Conservation (phyloP, 495 filamentous ascomycete species). For the Apiosordaria backusii region DNA sequence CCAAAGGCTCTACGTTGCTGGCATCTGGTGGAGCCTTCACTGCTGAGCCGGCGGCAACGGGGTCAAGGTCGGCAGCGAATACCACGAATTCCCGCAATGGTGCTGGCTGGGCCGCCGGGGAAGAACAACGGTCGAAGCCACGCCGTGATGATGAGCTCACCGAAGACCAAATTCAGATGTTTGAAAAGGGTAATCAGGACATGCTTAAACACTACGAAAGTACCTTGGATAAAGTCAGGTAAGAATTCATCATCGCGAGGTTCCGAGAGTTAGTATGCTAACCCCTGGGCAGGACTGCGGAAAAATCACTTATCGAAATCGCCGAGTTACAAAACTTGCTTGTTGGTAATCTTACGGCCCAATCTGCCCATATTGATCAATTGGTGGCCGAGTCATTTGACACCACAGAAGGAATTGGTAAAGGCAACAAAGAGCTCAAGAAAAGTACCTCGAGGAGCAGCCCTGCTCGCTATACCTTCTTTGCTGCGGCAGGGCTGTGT, state of each 20-base stretch:
- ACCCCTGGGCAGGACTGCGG: conserved; percentile 63
- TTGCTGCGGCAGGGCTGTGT: conserved; percentile 77
- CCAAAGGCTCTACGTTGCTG: conserved; percentile 29
- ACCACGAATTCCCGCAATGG: not conserved
- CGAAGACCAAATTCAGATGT: conserved; percentile 83
- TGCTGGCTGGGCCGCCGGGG: conserved; percentile 14
- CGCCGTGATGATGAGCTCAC: conserved; percentile 62
- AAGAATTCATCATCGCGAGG: conserved; percentile 11
- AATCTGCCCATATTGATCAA: conserved; percentile 82
- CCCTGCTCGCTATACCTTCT: conserved; percentile 86
- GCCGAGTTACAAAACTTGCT: conserved; percentile 87
- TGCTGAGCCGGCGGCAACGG: not conserved
- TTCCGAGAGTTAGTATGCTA: not conserved
- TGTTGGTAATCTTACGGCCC: conserved; percentile 74
- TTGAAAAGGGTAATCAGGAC: conserved; percentile 87
- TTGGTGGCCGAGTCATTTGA: conserved; percentile 78
- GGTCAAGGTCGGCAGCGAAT: conserved; percentile 14
- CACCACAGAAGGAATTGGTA: conserved; percentile 80
- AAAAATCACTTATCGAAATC: conserved; percentile 89
- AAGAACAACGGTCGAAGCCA: conserved; percentile 25
- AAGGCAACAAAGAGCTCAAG: conserved; percentile 88
- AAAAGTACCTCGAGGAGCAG: conserved; percentile 75
- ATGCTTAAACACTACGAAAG: conserved; percentile 92
- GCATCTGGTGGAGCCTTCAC: not conserved
- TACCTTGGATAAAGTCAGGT: conserved; percentile 89